Evolutionary conservation across 2,329 filamentous ascomycete genomes (phyloP), one percentile per base, ranked within the genome.

Genomic region (Chalara sp.): DNA sequence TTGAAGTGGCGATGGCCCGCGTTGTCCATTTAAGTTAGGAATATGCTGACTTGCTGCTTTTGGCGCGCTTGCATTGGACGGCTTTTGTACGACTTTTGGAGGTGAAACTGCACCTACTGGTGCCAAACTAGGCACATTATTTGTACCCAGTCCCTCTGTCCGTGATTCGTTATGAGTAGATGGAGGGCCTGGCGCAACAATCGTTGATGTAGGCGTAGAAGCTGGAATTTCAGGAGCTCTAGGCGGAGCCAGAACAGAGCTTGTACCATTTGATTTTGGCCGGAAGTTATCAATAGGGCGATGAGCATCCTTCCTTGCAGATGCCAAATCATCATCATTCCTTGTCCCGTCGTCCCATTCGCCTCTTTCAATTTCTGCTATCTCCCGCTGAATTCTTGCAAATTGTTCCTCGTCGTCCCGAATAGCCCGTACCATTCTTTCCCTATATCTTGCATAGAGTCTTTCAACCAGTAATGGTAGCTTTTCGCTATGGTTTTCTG

Each of bases 371-470:
- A 93, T 76, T 52, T 83, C 76, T 39, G 75, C 71, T 47, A 95
- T 80, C 57, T 96, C 86, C 52, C 74, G 74, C 65, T 83, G 78
- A 42, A 92, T 69, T 13, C 70, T 70, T 30, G 78, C 76, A 63
- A 85, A 86, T 47, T 73, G 76, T 52, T 75, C 76, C 71, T 96
- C 91, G 55, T 93, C 85, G 50, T 86, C 80, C 52, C 79, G 75
- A 53, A 96, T 87, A 61, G 85, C 78, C 50, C 74, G 72, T n/a
- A 89, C 76, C 46, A 85, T 74, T 42, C 84, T 73, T 44, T 86
- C 80, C 56, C 83, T 79, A 65, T 95, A 96, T 55, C 80, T 77
- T 10, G 79, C 76, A 64, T 93, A 95, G 1, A 96, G 75, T 56
- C 84, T 81, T 51, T 84, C 76, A 45, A 95, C 79, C 43, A 96